Conservation (phyloP, 1,139 yeast genomes). For the Blastobotrys indianensis region DNA sequence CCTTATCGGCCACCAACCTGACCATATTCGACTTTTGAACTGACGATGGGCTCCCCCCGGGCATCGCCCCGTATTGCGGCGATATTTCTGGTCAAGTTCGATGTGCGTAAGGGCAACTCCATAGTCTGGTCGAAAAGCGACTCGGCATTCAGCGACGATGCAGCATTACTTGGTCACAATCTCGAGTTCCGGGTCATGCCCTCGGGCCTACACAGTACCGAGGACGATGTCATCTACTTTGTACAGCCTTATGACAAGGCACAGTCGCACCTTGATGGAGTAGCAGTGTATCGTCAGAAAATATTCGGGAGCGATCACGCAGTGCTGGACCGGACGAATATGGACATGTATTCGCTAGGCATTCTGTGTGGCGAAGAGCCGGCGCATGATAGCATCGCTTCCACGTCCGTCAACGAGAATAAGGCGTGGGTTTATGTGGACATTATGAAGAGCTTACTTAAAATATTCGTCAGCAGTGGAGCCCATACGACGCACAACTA, state of each 20-base stretch:
- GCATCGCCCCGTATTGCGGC: constrained; percentile 29
- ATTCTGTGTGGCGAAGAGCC: constrained; percentile 22
- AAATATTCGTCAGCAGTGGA: too few species aligned
- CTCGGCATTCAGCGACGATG: too few species aligned
- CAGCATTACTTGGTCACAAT: constrained; percentile 13
- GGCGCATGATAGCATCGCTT: constrained; percentile 10
- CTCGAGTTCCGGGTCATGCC: constrained; percentile 75
- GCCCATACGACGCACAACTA: constrained; percentile 3
- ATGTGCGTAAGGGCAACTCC: constrained; percentile 56
- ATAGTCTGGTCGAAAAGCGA: constrained; percentile 46
- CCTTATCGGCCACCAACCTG: background rate
- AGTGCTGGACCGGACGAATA: constrained; percentile 16
- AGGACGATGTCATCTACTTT: constrained; percentile 50
- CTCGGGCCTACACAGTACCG: constrained; percentile 70
- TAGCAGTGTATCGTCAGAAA: constrained; percentile 46
- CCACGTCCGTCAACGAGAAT: background rate
- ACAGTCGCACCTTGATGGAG: constrained; percentile 38
- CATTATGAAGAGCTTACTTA: constrained; percentile 41
- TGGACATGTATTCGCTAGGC: constrained; percentile 32
- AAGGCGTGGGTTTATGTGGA: constrained; percentile 54
- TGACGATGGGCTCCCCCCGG: constrained; percentile 5
- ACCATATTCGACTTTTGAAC: background rate
- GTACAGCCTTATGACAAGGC: constrained; percentile 32
- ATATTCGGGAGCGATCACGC: background rate
- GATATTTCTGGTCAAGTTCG: constrained; percentile 57